Conservation (phyloP, 1,139 yeast genomes). For the Blastobotrys persicus region DNA sequence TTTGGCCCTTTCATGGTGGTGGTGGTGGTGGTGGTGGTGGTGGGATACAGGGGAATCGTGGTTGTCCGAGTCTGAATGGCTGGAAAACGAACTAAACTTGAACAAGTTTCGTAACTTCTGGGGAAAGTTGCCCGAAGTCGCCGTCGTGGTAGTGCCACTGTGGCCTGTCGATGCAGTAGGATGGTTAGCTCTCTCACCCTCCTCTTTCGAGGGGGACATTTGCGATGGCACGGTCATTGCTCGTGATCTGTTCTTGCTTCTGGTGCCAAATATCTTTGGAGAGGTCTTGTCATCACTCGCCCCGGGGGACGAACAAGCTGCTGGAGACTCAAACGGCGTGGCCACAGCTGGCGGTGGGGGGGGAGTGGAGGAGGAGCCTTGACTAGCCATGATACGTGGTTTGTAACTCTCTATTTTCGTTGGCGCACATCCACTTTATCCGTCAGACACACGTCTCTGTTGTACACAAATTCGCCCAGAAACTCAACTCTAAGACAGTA, state of each 20-base stretch:
- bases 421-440: neutral
- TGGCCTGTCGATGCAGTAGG: neutral
- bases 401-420: neutral
- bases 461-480: neutral
- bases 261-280: constrained; percentile 2
- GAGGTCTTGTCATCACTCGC: constrained; percentile 6
- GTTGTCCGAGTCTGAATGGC: constrained; percentile 11
- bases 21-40: neutral
- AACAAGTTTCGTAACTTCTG: constrained; percentile 34
- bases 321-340: neutral
- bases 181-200: neutral
- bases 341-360: neutral
- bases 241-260: constrained; percentile 18
- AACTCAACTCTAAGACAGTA: neutral
- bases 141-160: constrained; percentile 3
- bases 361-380: neutral
- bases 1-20: constrained; percentile 12
- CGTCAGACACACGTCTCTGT: neutral
- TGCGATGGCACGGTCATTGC: constrained; percentile 26
- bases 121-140: constrained; percentile 23
- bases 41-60: constrained; percentile 1
- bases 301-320: constrained; percentile 2
- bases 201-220: neutral
- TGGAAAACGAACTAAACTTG: constrained; percentile 24
- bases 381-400: constrained; percentile 1